Conservation (phyloP, 441 rosid genomes). For the Gossypium lobatum region DNA sequence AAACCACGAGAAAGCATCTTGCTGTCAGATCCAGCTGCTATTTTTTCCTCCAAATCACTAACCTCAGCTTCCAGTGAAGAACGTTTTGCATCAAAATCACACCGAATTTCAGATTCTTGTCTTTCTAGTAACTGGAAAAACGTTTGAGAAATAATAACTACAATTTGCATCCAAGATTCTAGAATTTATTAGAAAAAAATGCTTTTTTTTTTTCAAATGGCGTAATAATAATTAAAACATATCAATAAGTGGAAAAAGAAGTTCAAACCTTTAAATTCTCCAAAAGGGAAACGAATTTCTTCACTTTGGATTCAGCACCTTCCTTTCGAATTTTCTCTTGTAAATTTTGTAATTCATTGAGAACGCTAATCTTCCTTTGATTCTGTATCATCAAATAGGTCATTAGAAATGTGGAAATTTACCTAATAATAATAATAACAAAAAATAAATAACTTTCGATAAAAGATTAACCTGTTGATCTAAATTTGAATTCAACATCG, state of each 20-base stretch:
- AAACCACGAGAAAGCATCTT: conserved; percentile 33
- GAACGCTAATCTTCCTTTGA: conserved; percentile 29
- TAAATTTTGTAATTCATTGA: conserved; percentile 32
- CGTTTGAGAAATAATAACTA: not conserved
- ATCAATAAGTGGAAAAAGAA: not conserved
- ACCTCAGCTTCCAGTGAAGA: conserved; percentile 43
- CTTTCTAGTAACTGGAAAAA: conserved; percentile 41
- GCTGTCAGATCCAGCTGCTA: conserved; percentile 30
- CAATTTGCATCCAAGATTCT: not conserved
- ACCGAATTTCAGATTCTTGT: conserved; percentile 40
- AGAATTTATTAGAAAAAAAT: not conserved
- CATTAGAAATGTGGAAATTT: not conserved
- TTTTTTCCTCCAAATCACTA: conserved; percentile 40
- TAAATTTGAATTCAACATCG: conserved; percentile 21
- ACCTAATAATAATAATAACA: not conserved
- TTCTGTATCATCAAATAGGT: conserved; percentile 27
- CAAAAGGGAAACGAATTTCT: conserved; percentile 40
- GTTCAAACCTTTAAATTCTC: conserved; percentile 41
- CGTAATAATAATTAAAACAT: not conserved
- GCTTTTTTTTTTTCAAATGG: not conserved
- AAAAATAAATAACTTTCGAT: not conserved
- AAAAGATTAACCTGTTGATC: conserved; percentile 29
- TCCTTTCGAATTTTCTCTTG: conserved; percentile 35
- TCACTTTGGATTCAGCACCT: conserved; percentile 30
- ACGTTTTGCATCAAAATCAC: conserved; percentile 29